Percentiles rank a stretch among this genome's conserved stretches.
Conservation (phyloP, 371 early-diverging fungal species). For the Entomophthora muscae region DNA sequence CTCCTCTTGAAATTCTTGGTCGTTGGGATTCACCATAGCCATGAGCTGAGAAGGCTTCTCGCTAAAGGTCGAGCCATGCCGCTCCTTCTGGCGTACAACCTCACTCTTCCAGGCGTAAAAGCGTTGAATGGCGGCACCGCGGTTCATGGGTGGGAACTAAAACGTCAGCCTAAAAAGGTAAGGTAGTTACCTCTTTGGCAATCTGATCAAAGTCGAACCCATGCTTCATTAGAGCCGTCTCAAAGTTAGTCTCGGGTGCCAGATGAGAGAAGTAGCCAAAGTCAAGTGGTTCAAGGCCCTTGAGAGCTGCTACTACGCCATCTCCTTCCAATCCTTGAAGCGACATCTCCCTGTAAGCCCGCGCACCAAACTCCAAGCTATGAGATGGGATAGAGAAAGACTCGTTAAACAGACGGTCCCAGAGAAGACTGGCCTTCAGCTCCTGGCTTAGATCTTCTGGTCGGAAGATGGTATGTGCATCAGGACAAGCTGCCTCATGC, state of each 20-base stretch:
- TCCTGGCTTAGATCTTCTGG: no score
- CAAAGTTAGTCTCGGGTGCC: neutral
- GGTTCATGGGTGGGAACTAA: slow-evolving; percentile 4
- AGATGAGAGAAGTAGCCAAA: neutral
- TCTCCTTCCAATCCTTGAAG: neutral
- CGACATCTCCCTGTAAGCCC: no score
- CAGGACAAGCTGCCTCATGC: no score
- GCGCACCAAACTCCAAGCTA: no score
- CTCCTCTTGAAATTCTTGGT: neutral
- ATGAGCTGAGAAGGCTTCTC: neutral
- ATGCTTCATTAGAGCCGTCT: neutral
- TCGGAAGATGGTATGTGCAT: no score
- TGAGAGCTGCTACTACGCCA: neutral
- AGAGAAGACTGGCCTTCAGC: no score
- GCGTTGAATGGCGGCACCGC: neutral
- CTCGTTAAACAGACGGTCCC: no score
- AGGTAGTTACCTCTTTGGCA: neutral
- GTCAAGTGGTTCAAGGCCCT: neutral
- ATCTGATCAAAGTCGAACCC: neutral
- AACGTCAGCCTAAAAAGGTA: neutral
- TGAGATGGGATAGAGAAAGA: no score
- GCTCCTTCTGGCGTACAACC: neutral
- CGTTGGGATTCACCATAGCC: neutral
- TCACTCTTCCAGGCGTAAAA: neutral
- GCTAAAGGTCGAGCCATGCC: neutral